Evolutionary conservation across 345 rosid genomes (phyloP), one percentile per base, ranked within the genome.

Genomic region (Ailanthus altissimus): DNA sequence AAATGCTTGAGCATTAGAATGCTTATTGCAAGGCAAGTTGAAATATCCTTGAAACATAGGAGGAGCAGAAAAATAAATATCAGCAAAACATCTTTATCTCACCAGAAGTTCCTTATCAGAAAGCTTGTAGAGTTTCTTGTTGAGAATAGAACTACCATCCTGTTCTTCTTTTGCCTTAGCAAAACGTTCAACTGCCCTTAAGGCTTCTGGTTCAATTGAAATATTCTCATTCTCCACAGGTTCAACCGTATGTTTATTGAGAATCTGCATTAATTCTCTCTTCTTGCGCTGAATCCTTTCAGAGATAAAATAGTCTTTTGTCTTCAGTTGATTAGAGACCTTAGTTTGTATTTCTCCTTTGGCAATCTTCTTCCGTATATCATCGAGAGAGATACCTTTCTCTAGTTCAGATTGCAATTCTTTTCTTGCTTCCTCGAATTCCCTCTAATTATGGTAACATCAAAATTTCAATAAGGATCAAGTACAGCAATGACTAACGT

Each of bases 201-300:
- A 86, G 64, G 88, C 79, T 80, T 88, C 87, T 63, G 88, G 87
- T 78, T 89, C 92, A 70, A 65, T 69, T 50, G 80, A 85, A 53
- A 78, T 49, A 47, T 73, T 36, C 57, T 11, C 72, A 80, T 79
- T 81, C 70, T 81, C 86, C 25, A 63, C 80, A 72, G 70, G 56
- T 84, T 84, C 86, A 77, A 85, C 82, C 51, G 58, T 68, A 76
- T 86, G 65, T 85, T 89, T 90, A 76, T 74, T 83, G 61, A 96
- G 74, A 81, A 93, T 85, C 83, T 90, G 90, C 86, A 77, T 83
- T 50, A 89, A 77, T 79, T 93, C 98, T 80, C 93, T 88, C 78
- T 78, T 78, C 84, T 89, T 86, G 77, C 99, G 95, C 88, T 90
- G 93, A 79, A 93, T 88, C 79, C 87, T 90, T 75, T 86, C 92